Base-by-base conservation (phyloP, 495 filamentous ascomycete species). In the Neurospora sp. region DNA sequence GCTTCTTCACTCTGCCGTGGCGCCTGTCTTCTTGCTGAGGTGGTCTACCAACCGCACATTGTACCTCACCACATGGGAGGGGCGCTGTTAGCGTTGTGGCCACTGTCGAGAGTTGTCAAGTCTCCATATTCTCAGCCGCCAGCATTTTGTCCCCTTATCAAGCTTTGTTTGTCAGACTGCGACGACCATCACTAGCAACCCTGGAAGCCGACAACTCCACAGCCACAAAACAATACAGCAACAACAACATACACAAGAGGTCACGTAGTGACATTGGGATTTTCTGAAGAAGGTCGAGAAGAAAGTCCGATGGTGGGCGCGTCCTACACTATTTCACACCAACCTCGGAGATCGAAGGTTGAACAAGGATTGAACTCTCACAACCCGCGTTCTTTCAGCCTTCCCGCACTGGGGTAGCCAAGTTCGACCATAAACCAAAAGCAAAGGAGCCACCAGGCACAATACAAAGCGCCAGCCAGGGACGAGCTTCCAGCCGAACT, bases 341-440 rank as follows among this genome's bases (percentile, higher is more conserved):
- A 70, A 37, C 38, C 27, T 68, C 68, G 70, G 73, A 53, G 70
- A 77, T 71, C 69, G 71, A 71, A 71, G 27, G 68, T 38, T 46
- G 65, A 68, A 68, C 53, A 65, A 65, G 53, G 53, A 65, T 65
- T 37, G 31, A 65, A 35, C 27, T 65, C 53, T 65, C 53, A 65
- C 27, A 31, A 65, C 53, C 53, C 53, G 53, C 53, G 53, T 9
- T 76, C 76, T 79, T 74, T 79, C 78, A 80, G 78, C 78, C 77
- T 75, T 79, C 73, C 73, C 76, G 76, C 78, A 74, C 78, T 80
- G 79, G 74, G 65, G 71, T 72, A 53, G 31, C 8, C 69, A 20
- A 38, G 69, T 76, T 69, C 71, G 71, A 74, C 76, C 71, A 76
- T 74, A 73, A 73, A 70, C 70, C 70, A 73, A 35, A 74, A 76